These are phyloP conservation scores for Cutaneotrichosporon daszewskae DNA, from an alignment of 1,284 basidiomycete species.

Conservation along the genomic window DNA sequence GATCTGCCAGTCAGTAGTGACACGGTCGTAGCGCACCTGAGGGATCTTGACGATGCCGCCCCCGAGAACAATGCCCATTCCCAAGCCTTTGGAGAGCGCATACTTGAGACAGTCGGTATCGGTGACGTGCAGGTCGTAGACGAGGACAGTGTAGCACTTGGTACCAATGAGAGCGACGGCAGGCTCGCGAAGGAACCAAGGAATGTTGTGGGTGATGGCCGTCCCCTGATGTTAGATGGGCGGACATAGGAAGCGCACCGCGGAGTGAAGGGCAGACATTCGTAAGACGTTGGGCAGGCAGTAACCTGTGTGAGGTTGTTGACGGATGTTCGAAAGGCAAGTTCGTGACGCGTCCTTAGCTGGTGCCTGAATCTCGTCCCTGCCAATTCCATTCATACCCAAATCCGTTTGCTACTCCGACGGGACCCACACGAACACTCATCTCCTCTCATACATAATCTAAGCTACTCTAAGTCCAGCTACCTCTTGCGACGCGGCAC, in stretches of 20 bases:
- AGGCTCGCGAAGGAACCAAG: slow-evolving; percentile 73
- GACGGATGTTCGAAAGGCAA: too few species aligned
- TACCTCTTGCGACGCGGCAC: slow-evolving; percentile 30
- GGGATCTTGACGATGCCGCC: slow-evolving; percentile 93
- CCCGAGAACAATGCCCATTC: slow-evolving; percentile 85
- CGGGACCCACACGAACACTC: too few species aligned
- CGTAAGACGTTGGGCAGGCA: too few species aligned
- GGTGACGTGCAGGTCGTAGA: slow-evolving; percentile 81
- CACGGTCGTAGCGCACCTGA: slow-evolving; percentile 59
- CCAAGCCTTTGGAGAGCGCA: slow-evolving; percentile 84
- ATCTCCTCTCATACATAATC: not conserved
- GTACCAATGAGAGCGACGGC: slow-evolving; percentile 75
- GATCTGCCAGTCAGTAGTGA: slow-evolving; percentile 48
- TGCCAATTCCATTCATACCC: too few species aligned
- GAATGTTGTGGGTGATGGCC: slow-evolving; percentile 55
- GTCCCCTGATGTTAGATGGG: slow-evolving; percentile 27
- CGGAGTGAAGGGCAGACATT: slow-evolving; percentile 15
- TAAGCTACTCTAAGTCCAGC: slow-evolving; percentile 29
- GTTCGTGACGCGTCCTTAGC: too few species aligned
- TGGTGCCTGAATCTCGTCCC: too few species aligned
- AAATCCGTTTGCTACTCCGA: too few species aligned
- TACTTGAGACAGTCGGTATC: slow-evolving; percentile 83
- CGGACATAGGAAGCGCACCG: slow-evolving; percentile 4
- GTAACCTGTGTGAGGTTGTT: too few species aligned
- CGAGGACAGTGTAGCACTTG: slow-evolving; percentile 85